These are phyloP conservation scores for Ganoderma lingzhi DNA, from an alignment of 1,284 basidiomycete genomes.

Conservation along the genomic window DNA sequence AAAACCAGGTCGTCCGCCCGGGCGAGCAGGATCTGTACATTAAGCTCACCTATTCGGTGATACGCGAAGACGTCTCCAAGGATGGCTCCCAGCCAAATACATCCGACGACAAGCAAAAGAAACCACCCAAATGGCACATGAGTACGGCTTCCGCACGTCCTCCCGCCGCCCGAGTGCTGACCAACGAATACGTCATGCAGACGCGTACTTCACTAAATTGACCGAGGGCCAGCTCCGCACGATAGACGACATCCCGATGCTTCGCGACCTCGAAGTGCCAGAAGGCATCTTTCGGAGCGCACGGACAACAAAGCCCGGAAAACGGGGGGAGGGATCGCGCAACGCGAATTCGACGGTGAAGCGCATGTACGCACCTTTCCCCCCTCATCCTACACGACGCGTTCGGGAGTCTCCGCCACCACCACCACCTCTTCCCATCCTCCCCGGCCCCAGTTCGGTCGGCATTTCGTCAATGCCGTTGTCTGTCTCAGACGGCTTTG, in stretches of 20 bases:
- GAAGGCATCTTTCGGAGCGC: constrained; percentile 61
- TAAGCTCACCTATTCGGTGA: constrained; percentile 83
- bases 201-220: constrained; percentile 80
- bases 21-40: constrained; percentile 77
- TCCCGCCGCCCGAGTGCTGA: constrained; percentile 11
- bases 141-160: constrained; percentile 51
- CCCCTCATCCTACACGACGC: constrained; percentile 44
- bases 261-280: constrained; percentile 44
- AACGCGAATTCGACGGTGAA: constrained; percentile 35
- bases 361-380: constrained; percentile 67
- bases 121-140: constrained; percentile 78
- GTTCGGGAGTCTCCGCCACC: constrained; percentile 23
- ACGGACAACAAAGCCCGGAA: constrained; percentile 34
- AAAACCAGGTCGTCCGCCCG: constrained; percentile 44
- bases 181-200: constrained; percentile 45
- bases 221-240: constrained; percentile 45
- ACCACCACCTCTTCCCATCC: constrained; percentile 19
- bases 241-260: constrained; percentile 45
- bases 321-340: constrained; percentile 33
- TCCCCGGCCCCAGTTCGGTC: constrained; percentile 22
- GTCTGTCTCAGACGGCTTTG: constrained; percentile 15
- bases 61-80: constrained; percentile 36
- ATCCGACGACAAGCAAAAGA: constrained; percentile 37
- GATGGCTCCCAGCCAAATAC: constrained; percentile 29
- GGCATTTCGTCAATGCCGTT: constrained; percentile 11